These are phyloP conservation scores for Tuber melanosporum DNA, from an alignment of 495 filamentous ascomycete genomes.

Conservation along the genomic window DNA sequence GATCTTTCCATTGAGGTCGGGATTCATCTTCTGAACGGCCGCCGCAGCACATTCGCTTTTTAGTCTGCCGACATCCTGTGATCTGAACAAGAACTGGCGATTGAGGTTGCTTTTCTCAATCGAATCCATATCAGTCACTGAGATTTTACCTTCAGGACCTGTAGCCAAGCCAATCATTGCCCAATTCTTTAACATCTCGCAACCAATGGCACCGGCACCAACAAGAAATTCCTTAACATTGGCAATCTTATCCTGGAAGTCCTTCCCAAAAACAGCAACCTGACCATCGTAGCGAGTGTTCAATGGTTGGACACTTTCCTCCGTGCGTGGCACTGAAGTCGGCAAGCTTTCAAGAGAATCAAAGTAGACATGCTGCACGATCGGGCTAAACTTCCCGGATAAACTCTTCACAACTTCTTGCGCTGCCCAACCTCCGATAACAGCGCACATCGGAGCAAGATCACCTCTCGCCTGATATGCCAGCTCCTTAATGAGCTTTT, in stretches of 20 bases:
- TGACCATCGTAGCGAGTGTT: constrained; percentile 90
- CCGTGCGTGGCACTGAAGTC: constrained; percentile 61
- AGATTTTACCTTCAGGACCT: constrained; percentile 81
- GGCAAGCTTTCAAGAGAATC: constrained; percentile 95
- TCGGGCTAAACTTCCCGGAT: constrained; percentile 92
- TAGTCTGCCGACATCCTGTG: constrained; percentile 88
- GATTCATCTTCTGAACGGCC: constrained; percentile 90
- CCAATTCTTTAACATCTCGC: constrained; percentile 99
- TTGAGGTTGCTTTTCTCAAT: constrained; percentile 99
- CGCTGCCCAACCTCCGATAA: constrained; percentile 90
- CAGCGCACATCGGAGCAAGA: constrained; percentile 81
- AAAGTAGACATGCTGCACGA: constrained; percentile 92
- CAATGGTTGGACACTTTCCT: constrained; percentile 77
- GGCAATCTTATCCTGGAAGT: constrained; percentile 86
- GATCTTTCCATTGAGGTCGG: constrained; percentile 79
- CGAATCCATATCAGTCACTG: constrained; percentile 92
- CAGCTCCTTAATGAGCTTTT: constrained; percentile 87
- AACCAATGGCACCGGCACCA: constrained; percentile 94
- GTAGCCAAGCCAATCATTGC: constrained; percentile 94
- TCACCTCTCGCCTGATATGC: constrained; percentile 95
- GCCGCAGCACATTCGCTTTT: constrained; percentile 94
- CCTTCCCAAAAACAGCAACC: constrained; percentile 89
- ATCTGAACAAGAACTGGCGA: constrained; percentile 91
- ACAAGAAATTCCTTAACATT: constrained; percentile 90
- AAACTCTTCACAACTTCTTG: constrained; percentile 97